Conservation (phyloP, 257 asterid genomes). For the Nicotiana benthamiana region DNA sequence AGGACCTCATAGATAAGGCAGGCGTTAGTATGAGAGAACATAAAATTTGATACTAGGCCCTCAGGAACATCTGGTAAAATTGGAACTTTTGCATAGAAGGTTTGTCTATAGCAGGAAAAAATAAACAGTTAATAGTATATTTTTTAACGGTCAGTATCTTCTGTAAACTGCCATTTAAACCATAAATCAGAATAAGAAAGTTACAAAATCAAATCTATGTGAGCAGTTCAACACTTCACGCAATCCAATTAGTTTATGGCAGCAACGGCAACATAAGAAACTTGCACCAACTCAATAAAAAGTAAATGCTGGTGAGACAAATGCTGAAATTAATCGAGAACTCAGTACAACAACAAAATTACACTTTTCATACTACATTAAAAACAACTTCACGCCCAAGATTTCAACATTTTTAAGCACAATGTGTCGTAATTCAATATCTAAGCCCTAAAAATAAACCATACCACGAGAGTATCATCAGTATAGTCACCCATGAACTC, state of each 20-base stretch:
- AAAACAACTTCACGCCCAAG: background rate
- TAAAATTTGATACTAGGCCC: background rate
- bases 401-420: background rate
- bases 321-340: background rate
- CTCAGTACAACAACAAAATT: background rate
- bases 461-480: constrained; percentile 95
- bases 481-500: constrained; percentile 97
- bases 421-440: background rate
- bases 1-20: background rate
- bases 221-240: background rate
- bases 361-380: background rate
- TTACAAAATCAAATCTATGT: background rate
- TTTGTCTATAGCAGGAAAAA: background rate
- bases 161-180: background rate
- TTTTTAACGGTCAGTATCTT: background rate
- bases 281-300: background rate
- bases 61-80: background rate
- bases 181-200: background rate
- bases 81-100: background rate
- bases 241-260: background rate
- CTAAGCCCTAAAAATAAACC: constrained; percentile 9
- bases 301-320: constrained; percentile 4
- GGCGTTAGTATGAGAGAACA: background rate
- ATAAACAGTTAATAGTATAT: background rate
- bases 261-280: background rate